Evolutionary conservation across 768 basidiomycete genomes (phyloP).

Genomic region (Auricularia heimuer): DNA sequence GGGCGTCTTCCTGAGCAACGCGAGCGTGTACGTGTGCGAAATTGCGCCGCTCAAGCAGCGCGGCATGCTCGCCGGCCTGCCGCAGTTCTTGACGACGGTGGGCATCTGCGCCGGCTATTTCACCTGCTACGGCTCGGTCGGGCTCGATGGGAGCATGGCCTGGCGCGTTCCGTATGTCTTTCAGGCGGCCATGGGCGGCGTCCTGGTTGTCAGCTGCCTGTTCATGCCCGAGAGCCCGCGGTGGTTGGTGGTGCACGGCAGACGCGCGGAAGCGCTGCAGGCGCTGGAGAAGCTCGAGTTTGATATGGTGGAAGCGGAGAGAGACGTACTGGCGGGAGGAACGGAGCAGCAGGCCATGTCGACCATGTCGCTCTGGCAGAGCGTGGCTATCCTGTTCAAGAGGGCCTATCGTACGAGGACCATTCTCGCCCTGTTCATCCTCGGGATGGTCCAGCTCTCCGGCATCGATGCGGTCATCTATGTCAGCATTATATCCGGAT

Average conservation of each 20-base stretch:
- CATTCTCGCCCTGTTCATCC: conserved; percentile 33
- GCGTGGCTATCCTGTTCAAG: no score
- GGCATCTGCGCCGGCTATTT: conserved; percentile 35
- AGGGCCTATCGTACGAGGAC: conserved; percentile 20
- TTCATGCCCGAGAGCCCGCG: conserved; percentile 31
- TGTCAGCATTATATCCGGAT: conserved; percentile 10
- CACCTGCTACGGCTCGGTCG: conserved; percentile 28
- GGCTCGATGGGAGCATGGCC: conserved; percentile 19
- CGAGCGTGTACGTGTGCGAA: conserved; percentile 29
- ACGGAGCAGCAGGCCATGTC: conserved; percentile 9
- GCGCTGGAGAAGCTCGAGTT: conserved; percentile 12
- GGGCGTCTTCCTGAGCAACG: conserved; percentile 34
- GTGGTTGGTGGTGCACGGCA: conserved; percentile 30
- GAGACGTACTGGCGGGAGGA: conserved; percentile 18
- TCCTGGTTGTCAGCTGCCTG: conserved; percentile 21
- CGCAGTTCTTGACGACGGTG: conserved; percentile 35
- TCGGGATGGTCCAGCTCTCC: conserved; percentile 31
- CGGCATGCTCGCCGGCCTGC: conserved; percentile 30
- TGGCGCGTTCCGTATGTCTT: conserved; percentile 31
- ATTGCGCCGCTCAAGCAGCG: conserved; percentile 32
- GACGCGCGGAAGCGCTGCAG: conserved; percentile 17
- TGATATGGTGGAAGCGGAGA: conserved; percentile 17
- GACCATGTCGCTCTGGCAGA: no score
- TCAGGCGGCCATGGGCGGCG: conserved; percentile 22
- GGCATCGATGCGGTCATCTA: conserved; percentile 28